Evolutionary conservation across 1,139 yeast species (phyloP).

Genomic region (Tardiomyces blankii): DNA sequence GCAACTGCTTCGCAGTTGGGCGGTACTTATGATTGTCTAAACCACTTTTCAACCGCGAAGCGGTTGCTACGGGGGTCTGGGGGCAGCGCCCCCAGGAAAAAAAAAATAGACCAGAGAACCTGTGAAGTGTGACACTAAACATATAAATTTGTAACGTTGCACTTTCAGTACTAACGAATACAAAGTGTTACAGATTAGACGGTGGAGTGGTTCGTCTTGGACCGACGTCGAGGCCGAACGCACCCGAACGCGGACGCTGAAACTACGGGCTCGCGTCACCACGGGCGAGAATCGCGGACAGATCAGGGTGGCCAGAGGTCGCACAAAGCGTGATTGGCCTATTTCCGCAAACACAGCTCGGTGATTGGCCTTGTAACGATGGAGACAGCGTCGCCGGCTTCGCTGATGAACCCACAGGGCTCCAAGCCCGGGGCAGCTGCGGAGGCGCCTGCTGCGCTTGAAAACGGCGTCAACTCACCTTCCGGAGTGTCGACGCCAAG

Average conservation of each 20-base stretch:
- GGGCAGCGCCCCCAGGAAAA: too few species aligned
- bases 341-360: background rate
- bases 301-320: background rate
- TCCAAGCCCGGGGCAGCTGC: background rate
- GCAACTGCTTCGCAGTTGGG: too few species aligned
- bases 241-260: background rate
- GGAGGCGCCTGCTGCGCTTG: background rate
- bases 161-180: too few species aligned
- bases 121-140: too few species aligned
- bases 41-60: too few species aligned
- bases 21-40: too few species aligned
- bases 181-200: too few species aligned
- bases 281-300: background rate
- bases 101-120: too few species aligned
- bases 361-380: background rate
- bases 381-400: background rate
- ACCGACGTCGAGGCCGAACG: background rate
- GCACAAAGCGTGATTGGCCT: background rate
- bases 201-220: background rate
- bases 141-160: too few species aligned
- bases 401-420: background rate
- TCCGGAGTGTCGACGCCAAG: background rate
- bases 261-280: background rate
- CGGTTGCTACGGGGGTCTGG: too few species aligned
- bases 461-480: background rate